Percentiles rank a stretch among this genome's conserved stretches.
These are phyloP conservation scores for Jacaranda copaia DNA, from an alignment of 257 asterid genomes.

Conservation along the genomic window DNA sequence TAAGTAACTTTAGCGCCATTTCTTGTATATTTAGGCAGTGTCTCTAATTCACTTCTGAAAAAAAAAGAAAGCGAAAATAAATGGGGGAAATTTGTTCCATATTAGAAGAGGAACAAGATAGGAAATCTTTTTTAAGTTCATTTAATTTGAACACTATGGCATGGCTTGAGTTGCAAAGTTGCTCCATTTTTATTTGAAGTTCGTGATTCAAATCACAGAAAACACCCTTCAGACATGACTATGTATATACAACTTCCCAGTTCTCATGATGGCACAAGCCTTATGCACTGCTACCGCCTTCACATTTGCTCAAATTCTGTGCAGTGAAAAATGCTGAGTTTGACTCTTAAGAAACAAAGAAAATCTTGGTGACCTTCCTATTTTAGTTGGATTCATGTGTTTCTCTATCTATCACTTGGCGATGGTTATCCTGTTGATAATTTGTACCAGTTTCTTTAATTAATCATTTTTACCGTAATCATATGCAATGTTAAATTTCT, in stretches of 20 bases:
- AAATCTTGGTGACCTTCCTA: neutral
- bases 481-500: neutral
- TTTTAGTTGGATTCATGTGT: neutral
- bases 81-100: neutral
- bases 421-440: too few species aligned
- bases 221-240: neutral
- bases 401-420: too few species aligned
- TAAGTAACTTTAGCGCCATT: neutral
- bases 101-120: neutral
- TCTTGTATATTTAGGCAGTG: neutral
- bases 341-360: neutral
- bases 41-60: neutral
- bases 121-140: neutral
- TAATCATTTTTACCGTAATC: too few species aligned
- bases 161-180: neutral
- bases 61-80: neutral
- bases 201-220: neutral
- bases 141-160: neutral
- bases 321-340: neutral
- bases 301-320: neutral
- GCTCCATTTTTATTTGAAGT: neutral
- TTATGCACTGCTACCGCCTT: neutral
- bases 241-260: neutral
- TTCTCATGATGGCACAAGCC: neutral
- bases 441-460: too few species aligned